Conservation (phyloP, 768 basidiomycete genomes). For the Coprinopsis sp. region DNA sequence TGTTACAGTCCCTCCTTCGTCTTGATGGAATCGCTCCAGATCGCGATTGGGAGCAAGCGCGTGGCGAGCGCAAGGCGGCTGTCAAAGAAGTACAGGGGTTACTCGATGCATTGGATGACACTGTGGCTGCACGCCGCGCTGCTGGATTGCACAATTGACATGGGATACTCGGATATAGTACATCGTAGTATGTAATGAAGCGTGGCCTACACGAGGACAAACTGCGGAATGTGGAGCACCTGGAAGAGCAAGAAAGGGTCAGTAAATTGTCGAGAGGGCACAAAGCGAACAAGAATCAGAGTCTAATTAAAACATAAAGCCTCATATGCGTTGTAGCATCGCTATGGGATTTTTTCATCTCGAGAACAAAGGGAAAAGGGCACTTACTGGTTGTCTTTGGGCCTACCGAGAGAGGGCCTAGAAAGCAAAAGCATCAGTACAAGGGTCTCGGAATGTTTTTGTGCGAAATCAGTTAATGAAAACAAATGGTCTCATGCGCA, state of each 20-base stretch:
- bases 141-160: conserved; percentile 2
- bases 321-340: neutral
- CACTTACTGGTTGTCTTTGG: no score
- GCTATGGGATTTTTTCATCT: neutral
- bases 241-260: no score
- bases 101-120: conserved; percentile 74
- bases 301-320: conserved; percentile 5
- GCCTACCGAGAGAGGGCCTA: neutral
- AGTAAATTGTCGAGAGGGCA: no score
- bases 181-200: neutral
- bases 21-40: conserved; percentile 80
- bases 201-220: no score
- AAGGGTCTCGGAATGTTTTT: neutral
- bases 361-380: no score
- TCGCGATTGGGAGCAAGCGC: conserved; percentile 70
- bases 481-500: neutral
- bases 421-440: neutral
- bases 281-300: neutral
- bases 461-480: no score
- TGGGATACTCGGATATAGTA: neutral
- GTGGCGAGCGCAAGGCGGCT: conserved; percentile 77
- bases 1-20: conserved; percentile 83
- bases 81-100: conserved; percentile 82
- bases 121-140: conserved; percentile 39
- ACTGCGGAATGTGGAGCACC: no score